Base-by-base conservation (phyloP, 495 filamentous ascomycete genomes). In the Podospora fimiseda region DNA sequence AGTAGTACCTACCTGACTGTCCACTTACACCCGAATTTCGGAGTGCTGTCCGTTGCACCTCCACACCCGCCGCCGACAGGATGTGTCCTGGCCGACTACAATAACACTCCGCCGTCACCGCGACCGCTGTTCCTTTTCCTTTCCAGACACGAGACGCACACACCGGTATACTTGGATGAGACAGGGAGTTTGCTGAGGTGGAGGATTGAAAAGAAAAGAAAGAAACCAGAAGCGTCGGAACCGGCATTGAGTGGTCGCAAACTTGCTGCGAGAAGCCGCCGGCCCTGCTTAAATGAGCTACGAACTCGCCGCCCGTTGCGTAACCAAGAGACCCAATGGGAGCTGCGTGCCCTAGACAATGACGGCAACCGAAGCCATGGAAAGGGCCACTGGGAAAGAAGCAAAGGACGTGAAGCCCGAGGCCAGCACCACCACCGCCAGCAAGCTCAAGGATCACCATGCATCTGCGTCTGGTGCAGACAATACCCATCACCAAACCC, bases 401-500 rank as follows among this genome's bases (percentile, higher is more conserved):
- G 68, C 69, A 61, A 72, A 75, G 65, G 71, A 74, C 65, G 53
- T 56, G 62, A 76, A 64, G 70, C 66, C 74, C 66, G 72, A 71
- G 61, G 67, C 55, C 65, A 68, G 73, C 63, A n/a, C n/a, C n/a
- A n/a, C n/a, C n/a, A n/a, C n/a, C n/a, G n/a, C n/a, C n/a, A 63
- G 64, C 65, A 71, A 65, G 60, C 53, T 69, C 61, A 69, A 70
- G 61, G 60, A 72, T 70, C 64, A 70, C 71, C 66, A 68, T 66
- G 60, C 68, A 58, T 61, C 69, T 66, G 60, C 68, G 59, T 61
- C 69, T 43, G 55, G 64, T 56, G 60, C 64, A 52, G 72, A 74
- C 56, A 70, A 70, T 63, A 55, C 64, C 63, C 70, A 66, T 63
- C 70, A 66, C 64, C 77, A 74, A 71, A 89, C 84, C 64, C 84